A percentile compares a stretch with the other conserved stretches of the same genome.
Evolutionary conservation across 1,284 basidiomycete species (phyloP).

Genomic region (Austropuccinia psidii): DNA sequence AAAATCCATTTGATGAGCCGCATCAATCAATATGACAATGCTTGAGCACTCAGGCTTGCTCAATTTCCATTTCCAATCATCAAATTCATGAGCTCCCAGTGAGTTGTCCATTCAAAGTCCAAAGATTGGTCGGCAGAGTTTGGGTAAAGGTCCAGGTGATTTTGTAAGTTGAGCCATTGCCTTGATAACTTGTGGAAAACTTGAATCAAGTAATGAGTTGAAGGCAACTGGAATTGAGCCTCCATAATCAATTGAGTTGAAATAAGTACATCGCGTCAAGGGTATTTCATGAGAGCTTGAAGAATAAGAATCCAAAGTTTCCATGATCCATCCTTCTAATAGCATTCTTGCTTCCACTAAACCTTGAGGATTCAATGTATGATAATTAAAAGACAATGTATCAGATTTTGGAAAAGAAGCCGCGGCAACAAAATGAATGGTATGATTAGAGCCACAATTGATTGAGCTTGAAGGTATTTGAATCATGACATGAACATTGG

Average conservation of each 20-base stretch:
- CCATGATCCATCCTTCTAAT: slow-evolving; percentile 90
- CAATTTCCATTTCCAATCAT: slow-evolving; percentile 37
- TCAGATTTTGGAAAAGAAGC: slow-evolving; percentile 46
- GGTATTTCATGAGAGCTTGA: slow-evolving; percentile 91
- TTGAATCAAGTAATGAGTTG: slow-evolving; percentile 76
- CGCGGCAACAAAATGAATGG: slow-evolving; percentile 48
- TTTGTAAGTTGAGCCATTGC: slow-evolving; percentile 47
- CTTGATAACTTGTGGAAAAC: slow-evolving; percentile 45
- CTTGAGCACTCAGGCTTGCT: neutral
- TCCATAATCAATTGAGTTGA: slow-evolving; percentile 80
- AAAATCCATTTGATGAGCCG: slow-evolving; percentile 3
- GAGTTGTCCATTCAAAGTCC: slow-evolving; percentile 43
- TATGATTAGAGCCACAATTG: slow-evolving; percentile 48
- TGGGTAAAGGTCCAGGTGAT: slow-evolving; percentile 40
- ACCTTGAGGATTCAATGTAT: slow-evolving; percentile 67
- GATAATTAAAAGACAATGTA: slow-evolving; percentile 67
- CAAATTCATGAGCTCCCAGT: slow-evolving; percentile 33
- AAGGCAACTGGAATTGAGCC: slow-evolving; percentile 77
- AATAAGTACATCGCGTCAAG: slow-evolving; percentile 78
- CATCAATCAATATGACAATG: slow-evolving; percentile 4
- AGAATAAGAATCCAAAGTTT: slow-evolving; percentile 94
- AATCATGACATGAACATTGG: slow-evolving; percentile 64
- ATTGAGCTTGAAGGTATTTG: slow-evolving; percentile 50
- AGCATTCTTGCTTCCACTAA: slow-evolving; percentile 74
- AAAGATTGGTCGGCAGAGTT: slow-evolving; percentile 38